Evolutionary conservation across 2,329 filamentous ascomycete genomes (phyloP), one percentile per base, ranked within the genome.

Genomic region (Aspergillus japonicus): DNA sequence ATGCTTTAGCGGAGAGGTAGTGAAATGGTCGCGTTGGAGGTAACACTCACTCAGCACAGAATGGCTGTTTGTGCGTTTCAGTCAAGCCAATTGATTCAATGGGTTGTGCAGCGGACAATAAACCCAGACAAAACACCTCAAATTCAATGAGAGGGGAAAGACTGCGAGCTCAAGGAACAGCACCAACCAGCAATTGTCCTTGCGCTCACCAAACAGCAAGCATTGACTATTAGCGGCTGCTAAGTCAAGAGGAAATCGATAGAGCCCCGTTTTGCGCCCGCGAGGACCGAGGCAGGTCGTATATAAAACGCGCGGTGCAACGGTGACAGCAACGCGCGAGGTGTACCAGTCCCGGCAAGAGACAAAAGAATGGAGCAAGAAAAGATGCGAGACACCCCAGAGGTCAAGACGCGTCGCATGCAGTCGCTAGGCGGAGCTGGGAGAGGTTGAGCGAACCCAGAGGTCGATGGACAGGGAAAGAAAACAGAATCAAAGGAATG

Each of bases 171-270:
- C 56, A 59, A 54, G 33, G 47, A 59, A 16, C 26, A 33, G 21
- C 23, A 61, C 21, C 54, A 47, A 62, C 23, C 47, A 61, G 63
- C 53, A 71, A 71, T 52, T 39, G 49, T 47, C 21, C 39, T n/a
- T 14, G 24, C 21, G 11, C 10, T 39, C 14, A 39, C 23, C 42
- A 54, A 53, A 31, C 44, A 56, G 35, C 24, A 35, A 39, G 16
- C 21, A 53, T 50, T 19, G 19, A 39, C 19, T 26, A 23, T 21
- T 35, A 26, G 11, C 23, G 44, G 35, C 51, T 23, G 39, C 12
- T 4, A 12, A 49, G 33, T 33, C 16, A 21, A 31, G 14, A 10
- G 14, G 4, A 16, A 21, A 21, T 12, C 42, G 7, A 29, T 24
- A 7, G 14, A 24, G 33, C 21, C 48, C 21, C 48, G 23, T 29